A percentile compares a stretch with the other conserved stretches of the same genome.
Conservation (phyloP, 495 filamentous ascomycete genomes). For the Penicillium nucicola region DNA sequence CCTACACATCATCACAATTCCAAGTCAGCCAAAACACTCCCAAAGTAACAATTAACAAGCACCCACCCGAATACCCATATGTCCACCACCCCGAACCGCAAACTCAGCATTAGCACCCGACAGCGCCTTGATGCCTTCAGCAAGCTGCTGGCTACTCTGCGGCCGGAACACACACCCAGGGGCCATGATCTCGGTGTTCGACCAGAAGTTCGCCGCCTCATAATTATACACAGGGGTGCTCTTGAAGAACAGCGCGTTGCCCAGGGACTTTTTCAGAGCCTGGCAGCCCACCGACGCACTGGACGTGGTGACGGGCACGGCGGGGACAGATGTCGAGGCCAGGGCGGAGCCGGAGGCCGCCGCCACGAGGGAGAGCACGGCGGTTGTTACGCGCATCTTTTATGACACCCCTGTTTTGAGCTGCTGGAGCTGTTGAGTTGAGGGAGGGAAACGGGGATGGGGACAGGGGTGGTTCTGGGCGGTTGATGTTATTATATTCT, state of each 20-base stretch:
- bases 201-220: conserved; percentile 35
- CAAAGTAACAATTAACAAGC: conserved; percentile 17
- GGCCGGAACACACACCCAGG: conserved; percentile 35
- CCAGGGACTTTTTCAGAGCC: conserved; percentile 14
- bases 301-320: background rate
- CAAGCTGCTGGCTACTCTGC: conserved; percentile 21
- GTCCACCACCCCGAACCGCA: conserved; percentile 36
- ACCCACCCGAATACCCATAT: conserved; percentile 34
- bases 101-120: conserved; percentile 33
- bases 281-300: conserved; percentile 14
- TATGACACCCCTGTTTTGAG: too few relatives aligned
- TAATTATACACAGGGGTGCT: conserved; percentile 26
- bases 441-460: too few relatives aligned
- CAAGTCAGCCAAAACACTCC: background rate
- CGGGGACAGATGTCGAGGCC: background rate
- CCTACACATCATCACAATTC: conserved; percentile 23
- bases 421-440: too few relatives aligned
- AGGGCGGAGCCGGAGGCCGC: conserved; percentile 2
- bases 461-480: too few relatives aligned
- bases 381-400: conserved; percentile 9
- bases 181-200: conserved; percentile 34
- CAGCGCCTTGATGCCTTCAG: conserved; percentile 22
- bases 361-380: conserved; percentile 13
- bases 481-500: too few relatives aligned
- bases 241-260: conserved; percentile 19